Conservation (phyloP, 2,329 filamentous ascomycete species). For the Claviceps sp. region DNA sequence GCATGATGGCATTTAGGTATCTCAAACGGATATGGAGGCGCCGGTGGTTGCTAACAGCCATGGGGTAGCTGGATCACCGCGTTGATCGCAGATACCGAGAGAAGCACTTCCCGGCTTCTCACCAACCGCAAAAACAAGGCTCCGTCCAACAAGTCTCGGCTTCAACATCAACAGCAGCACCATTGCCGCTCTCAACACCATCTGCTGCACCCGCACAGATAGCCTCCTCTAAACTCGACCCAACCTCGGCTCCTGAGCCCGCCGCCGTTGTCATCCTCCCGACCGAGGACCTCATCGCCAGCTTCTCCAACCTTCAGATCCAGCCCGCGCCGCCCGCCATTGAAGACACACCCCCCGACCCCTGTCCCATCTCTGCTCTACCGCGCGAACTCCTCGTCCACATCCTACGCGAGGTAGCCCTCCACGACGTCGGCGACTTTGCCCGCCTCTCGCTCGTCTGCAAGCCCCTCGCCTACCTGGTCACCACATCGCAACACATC, state of each 20-base stretch:
- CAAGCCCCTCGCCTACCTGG: conserved; percentile 74
- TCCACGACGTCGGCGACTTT: conserved; percentile 64
- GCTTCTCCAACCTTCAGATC: conserved; percentile 61
- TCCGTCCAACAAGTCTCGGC: conserved; percentile 19
- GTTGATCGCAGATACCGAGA: conserved; percentile 82
- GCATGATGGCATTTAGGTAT: too few species aligned
- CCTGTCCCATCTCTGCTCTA: conserved; percentile 65
- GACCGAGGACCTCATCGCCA: conserved; percentile 56
- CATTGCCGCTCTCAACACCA: background rate
- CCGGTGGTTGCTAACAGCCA: too few species aligned
- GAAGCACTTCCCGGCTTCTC: conserved; percentile 62
- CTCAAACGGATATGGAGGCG: too few species aligned
- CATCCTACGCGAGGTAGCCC: conserved; percentile 59
- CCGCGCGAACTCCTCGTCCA: conserved; percentile 78
- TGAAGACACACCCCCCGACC: conserved; percentile 57
- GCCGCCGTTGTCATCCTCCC: conserved; percentile 32
- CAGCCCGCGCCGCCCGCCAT: conserved; percentile 52
- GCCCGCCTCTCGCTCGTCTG: conserved; percentile 67
- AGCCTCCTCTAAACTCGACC: background rate
- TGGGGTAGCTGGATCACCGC: conserved; percentile 56
- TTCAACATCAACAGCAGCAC: conserved; percentile 7
- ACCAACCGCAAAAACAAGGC: conserved; percentile 29
- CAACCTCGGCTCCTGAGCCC: background rate
- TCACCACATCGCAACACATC: conserved; percentile 69
- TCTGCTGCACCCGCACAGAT: background rate